Base-by-base conservation (phyloP, 345 rosid species). In the Trapa bicornis region DNA sequence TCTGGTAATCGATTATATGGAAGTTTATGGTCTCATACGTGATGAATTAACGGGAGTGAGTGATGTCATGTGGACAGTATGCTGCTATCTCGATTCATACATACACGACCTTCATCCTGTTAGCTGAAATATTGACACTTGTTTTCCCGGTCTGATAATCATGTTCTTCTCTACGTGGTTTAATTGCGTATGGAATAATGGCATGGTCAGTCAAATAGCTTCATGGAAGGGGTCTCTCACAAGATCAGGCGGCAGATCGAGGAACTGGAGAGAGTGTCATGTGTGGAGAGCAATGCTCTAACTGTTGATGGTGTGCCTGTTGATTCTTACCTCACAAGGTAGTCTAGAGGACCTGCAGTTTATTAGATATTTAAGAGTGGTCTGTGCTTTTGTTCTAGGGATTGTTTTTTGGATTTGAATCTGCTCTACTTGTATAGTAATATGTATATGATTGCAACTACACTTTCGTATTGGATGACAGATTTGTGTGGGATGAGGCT, bases 241-340 rank as follows among this genome's bases (percentile, higher is more conserved):
- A 95, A 95, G 89, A 89, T 88, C 82, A 89, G 89, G 86, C 82
- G 99, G 65, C 99, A 95, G 88, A 91, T 95, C 67, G 99, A 91
- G 80, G 99, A 95, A 66, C 67, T 95, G 81, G 96, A 95, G 86
- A 89, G 87, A 81, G 84, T 83, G 3, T 86, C 98, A 3, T 87
- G 87, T 68, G 81, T 77, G 13, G 99, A 89, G 88, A 88, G 86
- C 81, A 86, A 75, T 78, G 84, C 96, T 56, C 79, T 95, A 63
- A 83, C 92, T 1, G 99, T 95, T 65, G 97, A 91, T 82, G 98
- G 97, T 64, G 89, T 91, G 42, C 97, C 98, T 5, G 92, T 95
- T 77, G 99, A 95, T 80, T 86, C 98, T 32, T 95, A 95, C 71
- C 92, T 95, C 75, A 95, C 99, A 67, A 89, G 89, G 99, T 95